Evolutionary conservation across 2,329 filamentous ascomycete species (phyloP).

Genomic region (Aureobasidium melanogenum): DNA sequence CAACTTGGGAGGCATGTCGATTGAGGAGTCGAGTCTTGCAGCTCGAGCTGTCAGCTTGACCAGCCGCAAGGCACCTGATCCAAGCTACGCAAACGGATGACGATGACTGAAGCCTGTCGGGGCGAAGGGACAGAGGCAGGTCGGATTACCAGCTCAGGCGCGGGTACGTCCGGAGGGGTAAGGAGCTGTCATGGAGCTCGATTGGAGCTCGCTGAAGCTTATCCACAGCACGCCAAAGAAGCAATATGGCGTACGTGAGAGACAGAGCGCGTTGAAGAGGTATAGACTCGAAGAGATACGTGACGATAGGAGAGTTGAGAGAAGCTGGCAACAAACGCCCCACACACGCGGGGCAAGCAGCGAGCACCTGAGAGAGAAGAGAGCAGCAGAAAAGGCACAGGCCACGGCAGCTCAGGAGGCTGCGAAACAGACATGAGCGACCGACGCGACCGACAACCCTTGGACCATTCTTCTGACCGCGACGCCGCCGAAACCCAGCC

Average conservation of each 20-base stretch:
- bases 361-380: not conserved
- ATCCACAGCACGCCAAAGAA: constrained; percentile 1
- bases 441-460: not conserved
- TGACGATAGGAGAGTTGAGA: constrained; percentile 5
- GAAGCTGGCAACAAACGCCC: constrained; percentile 6
- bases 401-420: constrained; percentile 8
- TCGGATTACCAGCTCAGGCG: constrained; percentile 5
- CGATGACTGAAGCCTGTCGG: constrained; percentile 5
- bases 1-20: constrained; percentile 76
- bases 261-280: not conserved
- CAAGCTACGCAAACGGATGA: constrained; percentile 10
- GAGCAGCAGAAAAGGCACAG: constrained; percentile 7
- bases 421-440: not conserved
- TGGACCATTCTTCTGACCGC: constrained; percentile 7
- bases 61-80: constrained; percentile 6
- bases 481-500: constrained; percentile 8
- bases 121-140: constrained; percentile 1
- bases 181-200: constrained; percentile 13
- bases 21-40: constrained; percentile 5
- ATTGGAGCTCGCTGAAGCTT: constrained; percentile 11
- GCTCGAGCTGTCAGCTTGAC: constrained; percentile 8
- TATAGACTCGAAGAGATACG: not conserved
- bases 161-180: not conserved
- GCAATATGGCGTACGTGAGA: not conserved
- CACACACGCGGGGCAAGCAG: constrained; percentile 8